Percentiles rank a stretch among this genome's conserved stretches.
Evolutionary conservation across 2,329 filamentous ascomycete species (phyloP).

Genomic region (Colletotrichum eleusines): DNA sequence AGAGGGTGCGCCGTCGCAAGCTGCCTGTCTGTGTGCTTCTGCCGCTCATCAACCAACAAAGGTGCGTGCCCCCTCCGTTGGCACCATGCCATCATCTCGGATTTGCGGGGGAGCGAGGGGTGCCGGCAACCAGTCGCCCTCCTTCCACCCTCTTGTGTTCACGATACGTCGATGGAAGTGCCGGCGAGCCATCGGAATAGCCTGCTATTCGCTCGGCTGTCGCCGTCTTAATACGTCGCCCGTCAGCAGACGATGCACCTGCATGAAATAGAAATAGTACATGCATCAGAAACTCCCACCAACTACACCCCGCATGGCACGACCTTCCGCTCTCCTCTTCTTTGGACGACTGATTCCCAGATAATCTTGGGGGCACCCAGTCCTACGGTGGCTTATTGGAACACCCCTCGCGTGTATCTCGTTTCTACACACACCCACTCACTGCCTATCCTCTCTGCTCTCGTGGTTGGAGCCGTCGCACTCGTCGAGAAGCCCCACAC

Average conservation of each 20-base stretch:
- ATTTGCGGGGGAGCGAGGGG: not conserved
- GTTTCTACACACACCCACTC: conserved; percentile 14
- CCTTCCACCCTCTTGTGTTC: not conserved
- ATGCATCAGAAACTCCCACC: conserved; percentile 11
- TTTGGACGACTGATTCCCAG: not conserved
- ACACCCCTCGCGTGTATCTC: conserved; percentile 1
- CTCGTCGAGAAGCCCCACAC: conserved; percentile 8
- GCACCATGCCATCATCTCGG: conserved; percentile 12
- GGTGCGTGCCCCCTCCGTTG: conserved; percentile 1
- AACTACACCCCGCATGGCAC: conserved; percentile 10
- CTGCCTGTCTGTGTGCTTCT: conserved; percentile 10
- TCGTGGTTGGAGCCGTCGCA: conserved; percentile 19
- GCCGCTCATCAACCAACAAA: conserved; percentile 35
- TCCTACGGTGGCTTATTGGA: not conserved
- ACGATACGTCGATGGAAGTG: conserved; percentile 1
- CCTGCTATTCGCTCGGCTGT: not conserved
- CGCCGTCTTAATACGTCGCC: not conserved
- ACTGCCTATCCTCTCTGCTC: not conserved
- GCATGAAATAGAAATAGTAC: not conserved
- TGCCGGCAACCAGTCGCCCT: not conserved
- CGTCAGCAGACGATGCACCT: conserved; percentile 27
- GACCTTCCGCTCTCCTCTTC: not conserved
- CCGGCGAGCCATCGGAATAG: not conserved
- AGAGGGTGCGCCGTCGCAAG: not conserved
- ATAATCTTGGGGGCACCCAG: conserved; percentile 15